Conservation (phyloP, 805 yeast genomes). For the Saturnispora serradocipensis region DNA sequence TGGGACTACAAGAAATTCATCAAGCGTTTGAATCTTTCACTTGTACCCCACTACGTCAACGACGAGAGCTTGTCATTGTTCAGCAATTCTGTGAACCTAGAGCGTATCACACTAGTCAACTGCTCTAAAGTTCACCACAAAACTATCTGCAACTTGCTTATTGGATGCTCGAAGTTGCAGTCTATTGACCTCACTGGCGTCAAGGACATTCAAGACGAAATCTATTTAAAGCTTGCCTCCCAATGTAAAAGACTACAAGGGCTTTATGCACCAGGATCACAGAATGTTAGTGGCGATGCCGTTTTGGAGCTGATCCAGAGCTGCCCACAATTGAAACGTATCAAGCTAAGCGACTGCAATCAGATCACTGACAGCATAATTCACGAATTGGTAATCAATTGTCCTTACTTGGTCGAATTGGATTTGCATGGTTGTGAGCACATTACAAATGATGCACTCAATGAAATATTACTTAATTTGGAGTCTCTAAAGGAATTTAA, state of each 20-base stretch:
- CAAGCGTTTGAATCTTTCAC: conserved; percentile 70
- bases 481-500: conserved; percentile 79
- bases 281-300: conserved; percentile 56
- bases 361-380: conserved; percentile 59
- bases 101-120: conserved; percentile 76
- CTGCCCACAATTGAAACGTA: conserved; percentile 72
- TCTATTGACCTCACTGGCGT: conserved; percentile 85
- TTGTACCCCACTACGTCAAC: conserved; percentile 57
- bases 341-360: conserved; percentile 67
- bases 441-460: conserved; percentile 56
- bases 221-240: conserved; percentile 56
- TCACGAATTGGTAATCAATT: conserved; percentile 50
- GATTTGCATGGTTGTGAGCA: conserved; percentile 79
- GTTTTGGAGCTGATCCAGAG: conserved; percentile 46
- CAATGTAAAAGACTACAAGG: conserved; percentile 80
- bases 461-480: conserved; percentile 47
- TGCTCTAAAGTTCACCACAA: conserved; percentile 55
- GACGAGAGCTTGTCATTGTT: conserved; percentile 55
- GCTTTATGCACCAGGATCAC: conserved; percentile 79
- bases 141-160: conserved; percentile 54
- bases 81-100: conserved; percentile 65
- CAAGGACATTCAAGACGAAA: conserved; percentile 55
- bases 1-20: conserved; percentile 65
- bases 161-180: conserved; percentile 62
- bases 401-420: conserved; percentile 78